Base-by-base conservation (phyloP, 192 early-diverging fungal genomes). In the Thoreauomyces humboldtii region DNA sequence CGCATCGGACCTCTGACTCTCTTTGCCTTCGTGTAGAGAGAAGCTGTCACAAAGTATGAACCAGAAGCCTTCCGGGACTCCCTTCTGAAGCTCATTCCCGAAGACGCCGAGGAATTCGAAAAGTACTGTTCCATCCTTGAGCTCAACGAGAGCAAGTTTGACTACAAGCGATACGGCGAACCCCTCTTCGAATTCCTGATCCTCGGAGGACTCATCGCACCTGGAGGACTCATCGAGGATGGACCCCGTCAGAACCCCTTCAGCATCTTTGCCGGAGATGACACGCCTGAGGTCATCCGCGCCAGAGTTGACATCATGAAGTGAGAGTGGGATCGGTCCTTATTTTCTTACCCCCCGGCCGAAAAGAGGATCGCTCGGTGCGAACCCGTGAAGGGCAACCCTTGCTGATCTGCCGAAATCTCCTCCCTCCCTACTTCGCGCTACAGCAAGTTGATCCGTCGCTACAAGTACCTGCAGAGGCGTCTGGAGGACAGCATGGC, bases 161-260 rank as follows among this genome's bases (percentile, higher is more conserved):
- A 96, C 71, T 94, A 92, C 80, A 91, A 91, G 75, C 89, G 92
- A 68, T 98, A 98, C 89, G 90, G 87, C 57, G 95, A 98, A 69
- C 79, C 89, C 34, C 83, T 98, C 59, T 98, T 96, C 78, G 95
- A 98, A 82, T 75, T 96, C 42, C 74, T 96, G 63, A 89, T 96
- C 60, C 87, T 88, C 61, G 95, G 95, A 58, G 94, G 93, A 65
- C 83, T 96, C 48, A 81, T 95, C 61, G 90, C 86, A 38, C 90
- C 90, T 53, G 90, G 90, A 65, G 89, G 87, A 60, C 80, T 81
- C 45, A 81, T 88, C 69, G 88, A 92, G 67, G 91, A 94, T 69
- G 89, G 90, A 45, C 82, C 78, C 38, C 76, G 85, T 59, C 79
- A 82, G 59, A 88, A 88, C 63, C 89, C 92, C 44, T 94, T 94